A percentile compares a stretch with the other conserved stretches of the same genome.
Evolutionary conservation across 2,329 filamentous ascomycete genomes (phyloP).

Genomic region (Diplodia sapinea): DNA sequence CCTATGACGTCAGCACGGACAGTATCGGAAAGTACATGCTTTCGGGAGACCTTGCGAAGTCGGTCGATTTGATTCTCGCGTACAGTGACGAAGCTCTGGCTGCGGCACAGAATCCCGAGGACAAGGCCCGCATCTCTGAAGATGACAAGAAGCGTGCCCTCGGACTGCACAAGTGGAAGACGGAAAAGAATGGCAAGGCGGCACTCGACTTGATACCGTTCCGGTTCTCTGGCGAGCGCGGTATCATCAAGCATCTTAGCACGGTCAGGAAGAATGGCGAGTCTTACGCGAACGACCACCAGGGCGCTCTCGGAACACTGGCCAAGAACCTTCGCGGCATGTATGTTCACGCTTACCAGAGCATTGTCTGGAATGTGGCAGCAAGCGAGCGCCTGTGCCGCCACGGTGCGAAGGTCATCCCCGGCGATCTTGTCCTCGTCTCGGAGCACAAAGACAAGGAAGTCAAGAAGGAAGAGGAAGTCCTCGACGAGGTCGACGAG

Average conservation of each 20-base stretch:
- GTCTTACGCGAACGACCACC: constrained; percentile 65
- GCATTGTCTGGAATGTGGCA: constrained; percentile 88
- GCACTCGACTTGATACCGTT: constrained; percentile 74
- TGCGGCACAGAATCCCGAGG: constrained; percentile 53
- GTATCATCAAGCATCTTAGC: constrained; percentile 77
- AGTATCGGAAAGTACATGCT: constrained; percentile 84
- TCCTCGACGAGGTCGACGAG: constrained; percentile 56
- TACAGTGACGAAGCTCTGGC: constrained; percentile 70
- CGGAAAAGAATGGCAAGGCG: constrained; percentile 61
- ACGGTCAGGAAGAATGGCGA: constrained; percentile 52
- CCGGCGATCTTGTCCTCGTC: constrained; percentile 82
- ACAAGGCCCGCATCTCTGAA: constrained; percentile 61
- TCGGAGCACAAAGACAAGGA: constrained; percentile 61
- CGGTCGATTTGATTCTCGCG: constrained; percentile 76
- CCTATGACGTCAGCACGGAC: constrained; percentile 84
- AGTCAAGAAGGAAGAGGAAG: constrained; percentile 36
- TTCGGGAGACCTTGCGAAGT: constrained; percentile 78
- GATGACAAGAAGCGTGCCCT: constrained; percentile 82
- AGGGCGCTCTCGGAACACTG: constrained; percentile 80
- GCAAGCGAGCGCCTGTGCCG: constrained; percentile 80
- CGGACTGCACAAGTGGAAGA: constrained; percentile 76
- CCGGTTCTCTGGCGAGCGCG: constrained; percentile 80
- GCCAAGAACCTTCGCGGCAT: constrained; percentile 84
- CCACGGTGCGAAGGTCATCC: constrained; percentile 74
- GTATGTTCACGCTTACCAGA: constrained; percentile 98